Evolutionary conservation across 192 early-diverging fungal genomes (phyloP), one percentile per base, ranked within the genome.

Genomic region (Coemansia sp.): DNA sequence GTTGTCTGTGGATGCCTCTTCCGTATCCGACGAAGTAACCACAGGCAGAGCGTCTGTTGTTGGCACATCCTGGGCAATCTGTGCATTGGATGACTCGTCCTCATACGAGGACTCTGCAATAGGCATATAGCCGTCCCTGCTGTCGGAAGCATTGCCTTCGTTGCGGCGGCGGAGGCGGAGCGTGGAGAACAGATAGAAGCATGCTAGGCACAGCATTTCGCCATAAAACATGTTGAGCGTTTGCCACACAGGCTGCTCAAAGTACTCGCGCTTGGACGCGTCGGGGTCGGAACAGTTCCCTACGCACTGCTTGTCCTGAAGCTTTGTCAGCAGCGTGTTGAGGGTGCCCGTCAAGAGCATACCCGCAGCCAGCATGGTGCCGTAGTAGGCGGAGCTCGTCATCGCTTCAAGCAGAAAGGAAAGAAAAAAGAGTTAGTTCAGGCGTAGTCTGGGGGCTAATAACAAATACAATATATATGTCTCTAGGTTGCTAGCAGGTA

Each of bases 241-340:
- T 85, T 97, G 95, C 90, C 91, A 94, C n/a, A 96, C 82, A 14
- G 96, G 96, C 78, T 98, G 96, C 72, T 98, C 95, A 85, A 94
- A 98, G 47, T 88, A 83, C 47, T 87, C 68, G 41, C 83, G 81
- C 19, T 88, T 84, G 13, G 64, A 65, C 3, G 84, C 82, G 59
- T 94, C 87, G 14, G 87, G 84, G 71, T 84, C 86, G 47, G 91
- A 84, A 65, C 96, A 98, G 83, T 96, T 91, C 8, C 75, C 82
- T 29, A 98, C 89, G 72, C 96, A 98, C 55, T 90, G 86, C 81
- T 89, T 89, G 72, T 97, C 95, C 81, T 98, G 96, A 25, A 85
- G 79, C 78, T 93, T 91, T 67, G 88, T 92, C 54, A 93, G 81
- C 57, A 93, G 84, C 27, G 91, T 92, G 75, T 91, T 92, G 74